These are phyloP conservation scores for Pythium coloratum DNA, from an alignment of 352 stramenopile genomes.

Conservation along the genomic window DNA sequence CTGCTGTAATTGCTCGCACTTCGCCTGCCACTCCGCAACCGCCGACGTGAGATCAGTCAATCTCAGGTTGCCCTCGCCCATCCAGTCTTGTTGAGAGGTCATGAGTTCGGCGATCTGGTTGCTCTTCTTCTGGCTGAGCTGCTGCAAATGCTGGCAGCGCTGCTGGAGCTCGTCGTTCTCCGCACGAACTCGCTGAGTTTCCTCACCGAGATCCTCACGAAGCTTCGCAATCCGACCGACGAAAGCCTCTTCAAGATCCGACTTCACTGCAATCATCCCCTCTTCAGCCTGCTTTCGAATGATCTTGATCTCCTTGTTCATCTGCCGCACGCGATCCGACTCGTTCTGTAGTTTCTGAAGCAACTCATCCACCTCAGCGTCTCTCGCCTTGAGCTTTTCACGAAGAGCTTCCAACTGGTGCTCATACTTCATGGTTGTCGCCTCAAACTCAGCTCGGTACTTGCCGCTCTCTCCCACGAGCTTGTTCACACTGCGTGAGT, in stretches of 20 bases:
- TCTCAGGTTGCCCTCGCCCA: slow-evolving; percentile 25
- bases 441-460: slow-evolving; percentile 44
- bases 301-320: slow-evolving; percentile 40
- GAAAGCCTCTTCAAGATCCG: slow-evolving; percentile 27
- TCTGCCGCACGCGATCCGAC: slow-evolving; percentile 35
- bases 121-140: slow-evolving; percentile 52
- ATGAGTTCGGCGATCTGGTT: slow-evolving; percentile 56
- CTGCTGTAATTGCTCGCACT: slow-evolving; percentile 46
- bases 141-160: slow-evolving; percentile 49
- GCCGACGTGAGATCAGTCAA: slow-evolving; percentile 14
- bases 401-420: slow-evolving; percentile 45
- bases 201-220: slow-evolving; percentile 27
- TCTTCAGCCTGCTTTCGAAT: slow-evolving; percentile 37
- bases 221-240: slow-evolving; percentile 17
- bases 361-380: slow-evolving; percentile 42
- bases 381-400: slow-evolving; percentile 38
- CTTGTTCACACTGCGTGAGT: slow-evolving; percentile 34
- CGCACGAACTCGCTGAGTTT: slow-evolving; percentile 14
- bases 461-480: slow-evolving; percentile 46
- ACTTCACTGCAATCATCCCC: slow-evolving; percentile 22
- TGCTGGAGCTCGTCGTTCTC: slow-evolving; percentile 38
- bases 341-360: slow-evolving; percentile 41
- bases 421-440: slow-evolving; percentile 46
- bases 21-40: slow-evolving; percentile 31
- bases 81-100: slow-evolving; percentile 39